Evolutionary conservation across 2,329 filamentous ascomycete species (phyloP), one percentile per base, ranked within the genome.

Genomic region (Zalaria sp.): DNA sequence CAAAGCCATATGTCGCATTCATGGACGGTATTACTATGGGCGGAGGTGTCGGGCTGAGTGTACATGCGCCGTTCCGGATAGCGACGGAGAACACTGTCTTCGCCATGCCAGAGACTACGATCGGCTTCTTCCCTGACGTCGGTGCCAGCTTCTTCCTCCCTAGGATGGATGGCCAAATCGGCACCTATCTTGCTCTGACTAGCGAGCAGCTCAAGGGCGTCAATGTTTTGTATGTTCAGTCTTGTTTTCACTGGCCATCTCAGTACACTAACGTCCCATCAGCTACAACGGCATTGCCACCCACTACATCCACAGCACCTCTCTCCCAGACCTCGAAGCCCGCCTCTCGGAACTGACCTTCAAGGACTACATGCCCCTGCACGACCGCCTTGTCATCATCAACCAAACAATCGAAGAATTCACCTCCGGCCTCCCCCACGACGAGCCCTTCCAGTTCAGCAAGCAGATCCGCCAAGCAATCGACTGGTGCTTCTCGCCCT

Each of bases 1-100:
- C 69, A 47, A 98, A 95, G 68, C 91, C 91, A 0, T 93, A 91
- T 57, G 77, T 98, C 40, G 83, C 91, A 28, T 83, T 96, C 57
- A 93, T 98, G 81, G 91, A 98, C 57, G 91, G 91, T 45, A 83
- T 94, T 61, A 98, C 93, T 40, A 98, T 98, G 91, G 91, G 91
- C 43, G 91, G 91, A 43, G 91, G 91, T 50, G 91, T 96, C 41
- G 91, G 91, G 5, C 74, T 98, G 43, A 93, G 84, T 61, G 76
- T 94, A 40, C 93, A 98, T 63, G 89, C 91, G 2, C 93, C 91
- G 3, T 89, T 98, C 72, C 75, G 91, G 46, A 93, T 98, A 57
- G 91, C 91, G 32, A 98, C 91, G 3, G 91, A 98, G 65, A 82
- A 81, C 57, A 98, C 91, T 4, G 66, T 93, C 38, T 96, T 98